phyloP scores from a whole-genome alignment of 345 rosid genomes.

The Sonneratia alba region DNA sequence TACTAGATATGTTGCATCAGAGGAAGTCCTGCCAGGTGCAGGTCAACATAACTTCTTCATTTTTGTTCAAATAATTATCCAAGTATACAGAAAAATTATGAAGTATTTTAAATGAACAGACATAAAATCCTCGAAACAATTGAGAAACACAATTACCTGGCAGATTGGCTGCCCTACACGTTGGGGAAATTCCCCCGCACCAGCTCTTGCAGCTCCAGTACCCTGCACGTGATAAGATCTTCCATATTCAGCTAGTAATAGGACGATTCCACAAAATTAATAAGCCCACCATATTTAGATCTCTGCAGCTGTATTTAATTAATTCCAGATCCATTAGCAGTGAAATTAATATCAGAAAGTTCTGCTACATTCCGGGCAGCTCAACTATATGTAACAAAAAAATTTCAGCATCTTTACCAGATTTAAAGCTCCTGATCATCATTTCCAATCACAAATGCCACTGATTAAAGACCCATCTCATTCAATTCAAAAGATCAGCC shows the following conservation, averaged over 20 bases:
- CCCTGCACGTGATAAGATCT: conserved; percentile 29
- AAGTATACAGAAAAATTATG: no score
- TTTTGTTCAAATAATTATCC: no score
- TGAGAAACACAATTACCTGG: conserved; percentile 43
- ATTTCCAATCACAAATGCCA: neutral
- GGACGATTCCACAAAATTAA: neutral
- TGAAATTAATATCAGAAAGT: conserved; percentile 1
- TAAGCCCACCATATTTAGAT: neutral
- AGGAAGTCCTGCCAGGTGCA: neutral
- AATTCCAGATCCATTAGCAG: neutral
- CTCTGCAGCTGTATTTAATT: neutral
- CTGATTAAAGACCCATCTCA: neutral
- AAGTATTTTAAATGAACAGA: no score
- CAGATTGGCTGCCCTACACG: conserved; percentile 69
- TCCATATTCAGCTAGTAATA: neutral
- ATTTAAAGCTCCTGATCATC: neutral
- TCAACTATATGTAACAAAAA: neutral
- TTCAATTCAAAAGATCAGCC: conserved; percentile 4
- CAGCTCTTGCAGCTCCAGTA: conserved; percentile 42
- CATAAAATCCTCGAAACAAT: neutral
- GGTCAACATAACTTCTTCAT: no score
- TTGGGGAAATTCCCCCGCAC: conserved; percentile 62
- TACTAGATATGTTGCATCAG: neutral
- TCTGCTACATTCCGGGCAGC: neutral
- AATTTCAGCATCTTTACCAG: no score